A percentile compares a stretch with the other conserved stretches of the same genome.
phyloP scores from a whole-genome alignment of 2,329 filamentous ascomycete genomes.

The Colletotrichum simmondsii region DNA sequence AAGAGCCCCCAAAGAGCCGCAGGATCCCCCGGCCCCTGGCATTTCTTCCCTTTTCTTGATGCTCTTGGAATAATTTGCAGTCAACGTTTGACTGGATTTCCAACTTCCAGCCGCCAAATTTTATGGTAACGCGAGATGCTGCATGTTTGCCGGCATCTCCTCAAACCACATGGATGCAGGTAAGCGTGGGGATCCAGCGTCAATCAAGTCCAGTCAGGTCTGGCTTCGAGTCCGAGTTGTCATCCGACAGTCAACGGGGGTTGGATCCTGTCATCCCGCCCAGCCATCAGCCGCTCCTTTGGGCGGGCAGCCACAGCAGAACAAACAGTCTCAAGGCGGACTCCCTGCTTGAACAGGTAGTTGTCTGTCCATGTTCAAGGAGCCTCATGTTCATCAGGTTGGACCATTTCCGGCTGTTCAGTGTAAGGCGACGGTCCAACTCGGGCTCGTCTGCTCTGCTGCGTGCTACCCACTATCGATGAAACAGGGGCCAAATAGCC shows the following conservation, averaged over 20 bases:
- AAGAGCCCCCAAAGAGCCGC: neutral
- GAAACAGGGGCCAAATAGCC: constrained; percentile 29
- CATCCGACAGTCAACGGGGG: constrained; percentile 1
- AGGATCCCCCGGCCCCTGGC: neutral
- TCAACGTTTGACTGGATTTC: neutral
- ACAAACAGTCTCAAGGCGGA: too few relatives aligned
- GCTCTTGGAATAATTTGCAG: too few relatives aligned
- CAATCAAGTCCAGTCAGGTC: neutral
- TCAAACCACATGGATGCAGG: neutral
- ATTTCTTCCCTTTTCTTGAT: neutral
- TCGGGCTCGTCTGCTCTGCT: neutral
- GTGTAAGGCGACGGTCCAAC: neutral
- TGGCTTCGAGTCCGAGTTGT: constrained; percentile 7
- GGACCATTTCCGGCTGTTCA: neutral
- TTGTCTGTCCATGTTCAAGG: neutral
- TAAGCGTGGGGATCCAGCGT: neutral
- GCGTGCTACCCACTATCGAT: constrained; percentile 17
- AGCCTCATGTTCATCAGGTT: neutral
- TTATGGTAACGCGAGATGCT: neutral
- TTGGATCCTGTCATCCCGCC: constrained; percentile 30
- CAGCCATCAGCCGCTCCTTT: constrained; percentile 2
- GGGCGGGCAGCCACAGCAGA: neutral
- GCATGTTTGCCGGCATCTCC: neutral
- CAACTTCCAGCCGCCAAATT: neutral
- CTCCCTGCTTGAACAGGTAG: neutral